A percentile compares a stretch with the other conserved stretches of the same genome.
Evolutionary conservation across 768 basidiomycete species (phyloP).

Genomic region (Daedalea quercina): DNA sequence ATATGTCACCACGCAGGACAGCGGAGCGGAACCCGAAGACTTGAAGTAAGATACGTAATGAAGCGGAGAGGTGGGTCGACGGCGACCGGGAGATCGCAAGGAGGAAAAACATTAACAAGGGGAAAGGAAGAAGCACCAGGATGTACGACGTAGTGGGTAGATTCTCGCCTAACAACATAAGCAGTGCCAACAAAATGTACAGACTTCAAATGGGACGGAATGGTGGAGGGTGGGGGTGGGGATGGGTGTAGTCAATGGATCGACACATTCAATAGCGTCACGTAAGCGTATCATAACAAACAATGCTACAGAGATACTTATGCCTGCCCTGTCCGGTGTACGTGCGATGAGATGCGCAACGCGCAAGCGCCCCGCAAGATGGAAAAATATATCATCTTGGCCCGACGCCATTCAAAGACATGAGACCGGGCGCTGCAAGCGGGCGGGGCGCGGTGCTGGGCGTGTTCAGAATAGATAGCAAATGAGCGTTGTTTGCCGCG

Average conservation of each 20-base stretch:
- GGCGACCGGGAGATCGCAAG: background rate
- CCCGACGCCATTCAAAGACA: background rate
- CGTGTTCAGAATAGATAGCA: slow-evolving; percentile 24
- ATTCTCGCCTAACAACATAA: background rate
- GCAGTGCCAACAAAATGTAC: too few relatives aligned
- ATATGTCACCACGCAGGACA: background rate
- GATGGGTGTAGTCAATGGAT: slow-evolving; percentile 3
- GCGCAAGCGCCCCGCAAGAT: background rate
- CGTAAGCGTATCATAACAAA: background rate
- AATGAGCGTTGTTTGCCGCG: slow-evolving; percentile 19
- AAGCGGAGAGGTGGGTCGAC: background rate
- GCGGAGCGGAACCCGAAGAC: background rate
- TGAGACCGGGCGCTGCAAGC: background rate
- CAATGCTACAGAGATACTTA: slow-evolving; percentile 15
- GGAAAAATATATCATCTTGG: slow-evolving; percentile 15
- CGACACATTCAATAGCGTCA: background rate
- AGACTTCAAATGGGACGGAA: background rate
- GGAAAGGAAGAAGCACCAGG: background rate
- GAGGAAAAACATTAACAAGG: background rate
- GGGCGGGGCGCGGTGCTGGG: slow-evolving; percentile 16
- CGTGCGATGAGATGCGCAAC: slow-evolving; percentile 4
- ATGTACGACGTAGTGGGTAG: background rate
- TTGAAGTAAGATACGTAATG: background rate
- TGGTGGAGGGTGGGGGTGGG: background rate
- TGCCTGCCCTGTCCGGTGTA: background rate